Conservation (phyloP, 352 stramenopile species). For the Phytophthora cryptogea region DNA sequence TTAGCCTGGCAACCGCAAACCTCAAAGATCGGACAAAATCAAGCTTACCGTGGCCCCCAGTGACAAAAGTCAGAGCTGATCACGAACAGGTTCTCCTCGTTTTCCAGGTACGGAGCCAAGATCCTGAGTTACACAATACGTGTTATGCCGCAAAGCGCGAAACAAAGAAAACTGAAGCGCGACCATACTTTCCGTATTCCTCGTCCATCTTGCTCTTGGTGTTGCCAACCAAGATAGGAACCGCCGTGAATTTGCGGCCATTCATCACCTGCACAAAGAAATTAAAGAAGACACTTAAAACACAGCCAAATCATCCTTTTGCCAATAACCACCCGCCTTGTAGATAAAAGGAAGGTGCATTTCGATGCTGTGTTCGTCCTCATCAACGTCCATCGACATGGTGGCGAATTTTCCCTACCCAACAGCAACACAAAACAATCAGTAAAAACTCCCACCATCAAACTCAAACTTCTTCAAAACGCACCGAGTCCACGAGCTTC, state of each 20-base stretch:
- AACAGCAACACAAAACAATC: slow-evolving; percentile 1
- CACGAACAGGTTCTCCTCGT: slow-evolving; percentile 93
- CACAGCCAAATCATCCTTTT: background rate
- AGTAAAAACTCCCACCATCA: background rate
- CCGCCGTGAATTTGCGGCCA: slow-evolving; percentile 82
- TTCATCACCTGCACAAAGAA: slow-evolving; percentile 56
- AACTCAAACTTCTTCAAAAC: slow-evolving; percentile 2
- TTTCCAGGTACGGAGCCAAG: slow-evolving; percentile 91
- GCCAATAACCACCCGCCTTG: slow-evolving; percentile 54
- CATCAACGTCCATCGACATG: slow-evolving; percentile 90
- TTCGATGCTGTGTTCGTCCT: slow-evolving; percentile 97
- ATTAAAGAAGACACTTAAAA: background rate
- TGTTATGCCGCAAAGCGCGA: background rate
- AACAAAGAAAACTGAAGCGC: background rate
- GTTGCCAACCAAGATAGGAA: slow-evolving; percentile 96
- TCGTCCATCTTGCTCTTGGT: slow-evolving; percentile 86
- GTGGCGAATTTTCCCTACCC: slow-evolving; percentile 69
- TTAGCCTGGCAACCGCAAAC: background rate
- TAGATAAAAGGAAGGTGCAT: slow-evolving; percentile 97
- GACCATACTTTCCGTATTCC: slow-evolving; percentile 80
- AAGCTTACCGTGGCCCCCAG: slow-evolving; percentile 84
- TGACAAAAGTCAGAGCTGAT: slow-evolving; percentile 98
- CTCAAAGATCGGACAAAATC: background rate
- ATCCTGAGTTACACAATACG: slow-evolving; percentile 49
- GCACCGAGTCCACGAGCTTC: slow-evolving; percentile 85